Percentiles rank a stretch among this genome's conserved stretches.
Evolutionary conservation across 2,329 filamentous ascomycete species (phyloP).

Genomic region (Nemania diffusa): DNA sequence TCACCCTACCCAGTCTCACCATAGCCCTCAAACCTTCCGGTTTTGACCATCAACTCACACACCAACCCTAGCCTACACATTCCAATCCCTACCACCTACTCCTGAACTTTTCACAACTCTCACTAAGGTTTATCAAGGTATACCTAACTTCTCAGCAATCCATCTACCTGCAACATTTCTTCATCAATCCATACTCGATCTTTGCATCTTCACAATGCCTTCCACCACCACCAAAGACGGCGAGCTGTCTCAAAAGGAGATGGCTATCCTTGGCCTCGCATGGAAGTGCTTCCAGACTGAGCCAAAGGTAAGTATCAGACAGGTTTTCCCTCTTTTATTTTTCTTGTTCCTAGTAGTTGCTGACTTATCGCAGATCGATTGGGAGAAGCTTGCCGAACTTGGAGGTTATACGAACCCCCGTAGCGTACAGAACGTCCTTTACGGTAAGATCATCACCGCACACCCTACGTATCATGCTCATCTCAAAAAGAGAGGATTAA

Average conservation of each 20-base stretch:
- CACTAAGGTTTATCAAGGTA: neutral
- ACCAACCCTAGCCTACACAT: neutral
- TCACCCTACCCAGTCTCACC: neutral
- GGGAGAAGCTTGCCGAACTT: conserved; percentile 37
- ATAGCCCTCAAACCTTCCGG: neutral
- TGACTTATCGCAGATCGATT: conserved; percentile 35
- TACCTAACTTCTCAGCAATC: neutral
- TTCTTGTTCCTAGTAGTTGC: neutral
- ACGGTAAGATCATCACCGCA: conserved; percentile 25
- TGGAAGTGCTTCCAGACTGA: conserved; percentile 36
- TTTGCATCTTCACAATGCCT: conserved; percentile 22
- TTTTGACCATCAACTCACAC: neutral
- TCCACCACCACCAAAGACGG: neutral
- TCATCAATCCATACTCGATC: neutral
- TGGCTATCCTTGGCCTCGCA: conserved; percentile 31
- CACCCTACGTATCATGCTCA: neutral
- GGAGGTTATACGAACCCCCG: conserved; percentile 36
- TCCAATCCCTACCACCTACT: neutral
- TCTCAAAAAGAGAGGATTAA: neutral
- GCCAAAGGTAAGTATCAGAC: conserved; percentile 33
- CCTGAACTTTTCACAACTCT: neutral
- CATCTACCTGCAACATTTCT: neutral
- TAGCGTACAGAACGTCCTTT: conserved; percentile 33
- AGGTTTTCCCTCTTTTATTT: neutral
- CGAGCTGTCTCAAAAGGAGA: conserved; percentile 38